Base-by-base conservation (phyloP, 2,329 filamentous ascomycete species). In the Sphaerostilbella broomeana region DNA sequence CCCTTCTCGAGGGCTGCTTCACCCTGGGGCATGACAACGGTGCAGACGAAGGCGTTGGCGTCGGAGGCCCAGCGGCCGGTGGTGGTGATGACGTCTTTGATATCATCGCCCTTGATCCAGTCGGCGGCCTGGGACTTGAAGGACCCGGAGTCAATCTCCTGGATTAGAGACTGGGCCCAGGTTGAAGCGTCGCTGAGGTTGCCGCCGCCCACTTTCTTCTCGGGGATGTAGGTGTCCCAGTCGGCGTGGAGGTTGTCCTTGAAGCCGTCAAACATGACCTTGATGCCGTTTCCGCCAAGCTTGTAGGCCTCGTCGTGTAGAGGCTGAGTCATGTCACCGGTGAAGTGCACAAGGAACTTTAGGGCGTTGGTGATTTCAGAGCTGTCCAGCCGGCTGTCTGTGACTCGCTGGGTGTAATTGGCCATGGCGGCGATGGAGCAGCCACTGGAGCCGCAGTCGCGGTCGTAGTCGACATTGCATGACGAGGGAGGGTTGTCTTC, bases 181-280 rank as follows among this genome's bases (percentile, higher is more conserved):
- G 54, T 46, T 51, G 59, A 57, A 3, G 65, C 66, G 3, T 59
- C 52, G 16, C 56, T 31, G 28, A 62, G 50, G 4, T 50, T 53
- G 19, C 51, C 52, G 44, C 63, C 63, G 39, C 64, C 64, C 1
- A 60, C 53, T 22, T 63, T 55, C 36, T 59, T 58, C 50, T 76
- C 66, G 9, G 73, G 70, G 45, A 80, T 78, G 35, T 67, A 60
- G 5, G 69, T 75, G 52, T 81, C 78, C 78, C 77, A 81, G 35
- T 74, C 65, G 4, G 70, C 55, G 54, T 81, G 78, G 5, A 82
- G 64, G 53, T 82, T 81, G 19, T 72, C 73, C 25, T 52, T 50
- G 17, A 67, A 61, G 11, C 67, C 65, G 37, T 68, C 58, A 53
- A 75, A 81, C 2, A 58, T 60, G 5, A 81, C 77, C 1, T 58